Evolutionary conservation across 2,329 filamentous ascomycete genomes (phyloP).

Genomic region (Hirsutella rhossiliensis): DNA sequence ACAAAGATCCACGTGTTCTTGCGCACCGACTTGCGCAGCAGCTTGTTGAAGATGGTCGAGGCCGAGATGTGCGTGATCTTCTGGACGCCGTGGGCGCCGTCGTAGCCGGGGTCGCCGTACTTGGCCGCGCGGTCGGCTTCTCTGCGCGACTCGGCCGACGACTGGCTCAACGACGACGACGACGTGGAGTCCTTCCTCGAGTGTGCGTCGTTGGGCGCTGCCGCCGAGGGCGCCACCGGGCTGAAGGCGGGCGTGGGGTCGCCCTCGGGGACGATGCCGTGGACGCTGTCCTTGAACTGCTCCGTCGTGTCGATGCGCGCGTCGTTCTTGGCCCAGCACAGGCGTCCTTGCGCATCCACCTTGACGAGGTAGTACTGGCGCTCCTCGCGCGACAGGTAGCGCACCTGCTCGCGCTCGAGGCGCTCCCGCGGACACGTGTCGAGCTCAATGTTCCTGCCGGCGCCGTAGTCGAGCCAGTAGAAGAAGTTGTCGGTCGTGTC

Average conservation of each 20-base stretch:
- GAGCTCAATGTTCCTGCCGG: constrained; percentile 58
- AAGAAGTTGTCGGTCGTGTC: constrained; percentile 83
- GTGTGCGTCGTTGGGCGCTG: constrained; percentile 1
- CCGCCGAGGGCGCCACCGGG: constrained; percentile 8
- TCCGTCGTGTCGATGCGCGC: constrained; percentile 64
- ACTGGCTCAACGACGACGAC: constrained; percentile 13
- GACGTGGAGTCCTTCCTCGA: background rate
- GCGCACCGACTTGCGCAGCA: constrained; percentile 66
- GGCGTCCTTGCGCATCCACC: constrained; percentile 59
- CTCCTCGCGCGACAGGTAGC: constrained; percentile 76
- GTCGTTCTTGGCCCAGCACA: constrained; percentile 83
- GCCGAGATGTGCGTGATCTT: constrained; percentile 53
- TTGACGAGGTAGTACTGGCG: constrained; percentile 68
- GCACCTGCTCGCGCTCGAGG: constrained; percentile 66
- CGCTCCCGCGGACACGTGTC: constrained; percentile 60
- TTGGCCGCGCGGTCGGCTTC: constrained; percentile 50
- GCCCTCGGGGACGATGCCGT: constrained; percentile 54
- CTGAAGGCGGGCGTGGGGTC: constrained; percentile 46
- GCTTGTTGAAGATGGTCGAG: constrained; percentile 63
- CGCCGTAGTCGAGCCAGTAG: constrained; percentile 81
- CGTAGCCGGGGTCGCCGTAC: constrained; percentile 52
- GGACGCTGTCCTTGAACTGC: constrained; percentile 66
- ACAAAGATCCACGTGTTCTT: constrained; percentile 94
- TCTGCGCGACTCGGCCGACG: constrained; percentile 28
- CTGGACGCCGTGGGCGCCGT: constrained; percentile 43